These are phyloP conservation scores for Coemansia sp. DNA, from an alignment of 192 early-diverging fungal genomes.

Conservation along the genomic window DNA sequence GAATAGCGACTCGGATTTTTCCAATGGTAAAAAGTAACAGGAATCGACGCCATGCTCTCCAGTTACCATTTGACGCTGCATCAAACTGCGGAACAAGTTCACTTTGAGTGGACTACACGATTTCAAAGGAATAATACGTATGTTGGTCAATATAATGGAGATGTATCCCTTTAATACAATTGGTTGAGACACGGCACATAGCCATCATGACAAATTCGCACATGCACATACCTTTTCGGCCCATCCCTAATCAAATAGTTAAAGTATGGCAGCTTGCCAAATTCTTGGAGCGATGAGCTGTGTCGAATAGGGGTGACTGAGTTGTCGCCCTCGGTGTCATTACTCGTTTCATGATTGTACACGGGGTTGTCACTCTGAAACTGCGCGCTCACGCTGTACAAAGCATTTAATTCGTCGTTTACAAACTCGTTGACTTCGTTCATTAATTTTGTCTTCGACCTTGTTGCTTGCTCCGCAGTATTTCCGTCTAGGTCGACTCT, in stretches of 20 bases:
- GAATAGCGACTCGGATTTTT: slow-evolving; percentile 25
- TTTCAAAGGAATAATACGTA: not conserved
- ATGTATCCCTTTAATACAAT: not conserved
- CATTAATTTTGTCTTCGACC: not conserved
- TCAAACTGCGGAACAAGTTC: slow-evolving; percentile 31
- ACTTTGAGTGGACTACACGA: slow-evolving; percentile 30
- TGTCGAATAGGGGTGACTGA: not conserved
- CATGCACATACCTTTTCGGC: slow-evolving; percentile 13
- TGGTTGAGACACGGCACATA: not conserved
- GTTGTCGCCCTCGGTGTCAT: not conserved
- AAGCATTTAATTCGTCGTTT: not conserved
- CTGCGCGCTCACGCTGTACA: not conserved
- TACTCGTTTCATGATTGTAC: not conserved
- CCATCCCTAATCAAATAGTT: not conserved
- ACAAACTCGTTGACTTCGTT: not conserved
- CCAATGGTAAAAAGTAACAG: slow-evolving; percentile 30
- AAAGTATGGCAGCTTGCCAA: not conserved
- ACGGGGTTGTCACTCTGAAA: not conserved
- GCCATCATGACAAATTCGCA: not conserved
- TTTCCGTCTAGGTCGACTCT: not conserved
- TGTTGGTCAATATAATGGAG: not conserved
- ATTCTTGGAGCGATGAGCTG: not conserved
- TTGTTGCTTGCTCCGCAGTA: not conserved
- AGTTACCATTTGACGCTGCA: slow-evolving; percentile 27
- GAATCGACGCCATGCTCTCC: slow-evolving; percentile 8